Evolutionary conservation across 1,139 yeast species (phyloP).

Genomic region (Torulaspora globosa): DNA sequence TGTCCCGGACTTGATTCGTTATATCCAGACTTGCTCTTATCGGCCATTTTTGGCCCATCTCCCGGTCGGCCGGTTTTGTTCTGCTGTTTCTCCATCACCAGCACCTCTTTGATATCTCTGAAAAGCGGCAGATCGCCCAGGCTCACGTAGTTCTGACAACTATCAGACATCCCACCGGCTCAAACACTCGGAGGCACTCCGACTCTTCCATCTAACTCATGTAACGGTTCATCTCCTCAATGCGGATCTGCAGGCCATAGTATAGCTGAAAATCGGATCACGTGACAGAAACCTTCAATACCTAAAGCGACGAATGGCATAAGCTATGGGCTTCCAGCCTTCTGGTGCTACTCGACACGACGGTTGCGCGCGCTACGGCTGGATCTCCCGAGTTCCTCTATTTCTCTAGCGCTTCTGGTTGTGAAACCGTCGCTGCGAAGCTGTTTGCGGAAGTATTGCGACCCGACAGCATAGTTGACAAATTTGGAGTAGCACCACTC

Average conservation of each 20-base stretch:
- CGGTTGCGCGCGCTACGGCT: not conserved
- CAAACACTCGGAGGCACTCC: not conserved
- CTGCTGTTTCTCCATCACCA: conserved; percentile 10
- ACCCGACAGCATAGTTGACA: conserved; percentile 20
- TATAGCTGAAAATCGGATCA: not conserved
- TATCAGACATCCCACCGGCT: not conserved
- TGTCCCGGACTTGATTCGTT: not conserved
- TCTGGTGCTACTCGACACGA: not conserved
- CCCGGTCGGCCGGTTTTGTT: conserved; percentile 5
- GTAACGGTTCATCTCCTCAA: not conserved
- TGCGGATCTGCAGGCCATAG: not conserved
- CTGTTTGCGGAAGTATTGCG: conserved; percentile 27
- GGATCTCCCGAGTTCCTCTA: conserved; percentile 12
- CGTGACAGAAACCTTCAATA: conserved; percentile 3
- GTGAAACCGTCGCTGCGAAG: conserved; percentile 21
- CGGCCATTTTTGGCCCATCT: conserved; percentile 1
- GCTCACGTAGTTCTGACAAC: conserved; percentile 2
- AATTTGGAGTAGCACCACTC: conserved; percentile 49
- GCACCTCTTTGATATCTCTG: conserved; percentile 17
- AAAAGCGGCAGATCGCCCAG: conserved; percentile 16
- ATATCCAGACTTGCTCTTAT: not conserved
- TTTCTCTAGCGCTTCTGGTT: conserved; percentile 4
- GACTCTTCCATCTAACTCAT: not conserved
- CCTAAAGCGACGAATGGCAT: too few species aligned
- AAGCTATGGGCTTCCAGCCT: too few species aligned